Evolutionary conservation across 805 yeast species (phyloP), one percentile per base, ranked within the genome.

Genomic region (Brettanomyces anomalus): DNA sequence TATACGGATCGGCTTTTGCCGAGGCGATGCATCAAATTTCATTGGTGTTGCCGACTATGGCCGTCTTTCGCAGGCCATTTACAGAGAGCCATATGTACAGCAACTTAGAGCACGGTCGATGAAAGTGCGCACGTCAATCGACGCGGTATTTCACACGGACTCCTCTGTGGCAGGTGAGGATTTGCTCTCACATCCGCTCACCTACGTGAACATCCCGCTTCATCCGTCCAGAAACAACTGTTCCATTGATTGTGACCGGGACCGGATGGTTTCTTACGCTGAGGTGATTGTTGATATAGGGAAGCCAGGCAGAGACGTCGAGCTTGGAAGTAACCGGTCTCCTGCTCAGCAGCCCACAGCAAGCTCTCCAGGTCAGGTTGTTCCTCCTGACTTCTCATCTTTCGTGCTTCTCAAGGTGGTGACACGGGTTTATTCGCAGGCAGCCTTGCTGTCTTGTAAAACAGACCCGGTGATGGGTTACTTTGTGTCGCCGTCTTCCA

Each of bases 381-480:
- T 44, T 4, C 46, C 52, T 2, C 36, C 39, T 15, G 52, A 52
- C 40, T 59, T 53, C 42, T 52, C 62, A 6, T 46, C 56, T 30
- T 49, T 60, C 21, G 41, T 62, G 14, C 61, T 56, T 34, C 30
- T 62, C 16, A 61, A 58, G 39, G 48, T 56, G 3, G 53, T 54
- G 16, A 51, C 59, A 0, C 48, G 46, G 39, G 38, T 61, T 10
- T 60, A 55, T 44, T 51, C 50, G 34, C 46, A 41, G 32, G 52
- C 54, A 18, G 28, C 30, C 14, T 35, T 60, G 33, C 36, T 61
- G 2, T 39, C 43, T 36, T 50, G 51, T 31, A 52, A 47, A 34
- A 48, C 56, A 4, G 66, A 62, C 42, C 64, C 65, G 5, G 46
- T 59, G 4, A 54, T 61, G 2, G 66, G 61, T 0, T 50, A 50